A percentile compares a stretch with the other conserved stretches of the same genome.
phyloP scores from a whole-genome alignment of 2,329 filamentous ascomycete species.

The Camptophora hylomeconis region DNA sequence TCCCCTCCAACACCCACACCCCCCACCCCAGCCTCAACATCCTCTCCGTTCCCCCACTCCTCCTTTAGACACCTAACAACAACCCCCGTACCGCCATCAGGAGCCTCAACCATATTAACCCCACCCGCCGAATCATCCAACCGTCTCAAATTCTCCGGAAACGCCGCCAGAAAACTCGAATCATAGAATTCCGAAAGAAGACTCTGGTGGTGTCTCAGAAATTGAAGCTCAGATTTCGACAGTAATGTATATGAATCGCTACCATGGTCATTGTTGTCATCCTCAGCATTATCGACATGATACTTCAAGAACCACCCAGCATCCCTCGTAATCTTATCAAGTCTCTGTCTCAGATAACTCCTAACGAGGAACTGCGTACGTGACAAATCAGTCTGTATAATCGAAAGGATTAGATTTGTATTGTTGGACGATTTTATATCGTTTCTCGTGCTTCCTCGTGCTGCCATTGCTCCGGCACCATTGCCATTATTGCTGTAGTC shows the following conservation, averaged over 20 bases:
- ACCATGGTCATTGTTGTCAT: constrained; percentile 25
- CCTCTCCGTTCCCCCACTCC: constrained; percentile 13
- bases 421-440: constrained; percentile 74
- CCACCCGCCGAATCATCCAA: constrained; percentile 74
- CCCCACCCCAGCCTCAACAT: constrained; percentile 7
- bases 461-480: constrained; percentile 29
- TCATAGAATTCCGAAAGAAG: constrained; percentile 76
- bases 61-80: constrained; percentile 52
- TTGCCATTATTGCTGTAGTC: constrained; percentile 25
- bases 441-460: constrained; percentile 52
- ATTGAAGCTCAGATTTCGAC: constrained; percentile 64
- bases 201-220: constrained; percentile 72
- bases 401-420: constrained; percentile 84
- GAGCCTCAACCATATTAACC: constrained; percentile 81
- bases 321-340: constrained; percentile 53
- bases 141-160: constrained; percentile 66
- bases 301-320: constrained; percentile 36
- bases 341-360: constrained; percentile 67
- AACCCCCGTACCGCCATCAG: constrained; percentile 70
- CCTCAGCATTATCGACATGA: constrained; percentile 20
- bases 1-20: constrained; percentile 9
- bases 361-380: constrained; percentile 84
- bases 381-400: constrained; percentile 92
- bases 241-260: constrained; percentile 40
- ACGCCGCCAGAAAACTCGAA: constrained; percentile 68